A percentile compares a stretch with the other conserved stretches of the same genome.
These are phyloP conservation scores for Zygotorulaspora florentina DNA, from an alignment of 805 yeast species.

Conservation along the genomic window DNA sequence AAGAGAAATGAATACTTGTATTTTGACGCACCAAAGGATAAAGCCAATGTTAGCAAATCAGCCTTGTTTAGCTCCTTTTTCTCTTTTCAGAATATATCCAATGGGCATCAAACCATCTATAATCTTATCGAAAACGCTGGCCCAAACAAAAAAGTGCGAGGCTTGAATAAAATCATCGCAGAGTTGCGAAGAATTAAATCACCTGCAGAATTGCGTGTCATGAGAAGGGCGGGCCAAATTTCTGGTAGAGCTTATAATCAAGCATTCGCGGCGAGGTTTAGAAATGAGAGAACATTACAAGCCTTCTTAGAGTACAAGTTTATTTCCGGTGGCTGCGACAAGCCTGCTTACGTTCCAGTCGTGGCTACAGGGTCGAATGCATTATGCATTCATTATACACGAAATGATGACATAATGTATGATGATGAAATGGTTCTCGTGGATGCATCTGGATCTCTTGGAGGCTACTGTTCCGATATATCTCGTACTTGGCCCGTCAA, in stretches of 20 bases:
- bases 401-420: constrained; percentile 79
- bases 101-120: constrained; percentile 29
- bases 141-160: constrained; percentile 35
- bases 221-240: constrained; percentile 79
- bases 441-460: constrained; percentile 91
- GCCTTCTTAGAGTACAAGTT: constrained; percentile 80
- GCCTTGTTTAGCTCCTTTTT: constrained; percentile 32
- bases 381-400: constrained; percentile 85
- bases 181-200: constrained; percentile 64
- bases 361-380: constrained; percentile 94
- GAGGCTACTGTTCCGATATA: constrained; percentile 94
- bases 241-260: constrained; percentile 80
- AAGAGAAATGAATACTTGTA: constrained; percentile 48
- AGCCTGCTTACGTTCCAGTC: constrained; percentile 89
- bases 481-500: constrained; percentile 94
- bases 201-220: constrained; percentile 64
- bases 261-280: constrained; percentile 66
- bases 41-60: constrained; percentile 19
- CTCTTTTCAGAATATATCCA: constrained; percentile 22
- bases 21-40: constrained; percentile 44
- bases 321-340: constrained; percentile 82
- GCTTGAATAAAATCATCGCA: constrained; percentile 22
- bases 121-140: constrained; percentile 25
- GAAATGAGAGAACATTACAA: constrained; percentile 72
- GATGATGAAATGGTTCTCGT: constrained; percentile 81